Percentiles rank a stretch among this genome's conserved stretches.
Conservation (phyloP, 2,329 filamentous ascomycete genomes). For the Penicillium olsonii region DNA sequence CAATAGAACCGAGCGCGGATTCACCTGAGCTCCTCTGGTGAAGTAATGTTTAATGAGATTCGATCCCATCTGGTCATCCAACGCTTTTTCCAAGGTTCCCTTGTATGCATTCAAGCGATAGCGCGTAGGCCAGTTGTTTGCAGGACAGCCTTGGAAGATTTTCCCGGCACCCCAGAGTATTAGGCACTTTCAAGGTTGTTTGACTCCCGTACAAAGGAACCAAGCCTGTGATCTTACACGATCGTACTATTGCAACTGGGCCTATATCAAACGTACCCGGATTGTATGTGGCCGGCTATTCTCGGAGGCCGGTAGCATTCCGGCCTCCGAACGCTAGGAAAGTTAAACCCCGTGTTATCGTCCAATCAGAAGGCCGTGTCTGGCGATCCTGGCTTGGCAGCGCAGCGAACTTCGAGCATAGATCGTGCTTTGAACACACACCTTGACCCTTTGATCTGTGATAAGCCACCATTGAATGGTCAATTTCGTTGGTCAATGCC, state of each 20-base stretch:
- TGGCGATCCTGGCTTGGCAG: slow-evolving; percentile 21
- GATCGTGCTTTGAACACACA: slow-evolving; percentile 17
- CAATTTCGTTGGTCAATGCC: not conserved
- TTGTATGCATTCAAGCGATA: no score
- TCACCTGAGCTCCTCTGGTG: not conserved
- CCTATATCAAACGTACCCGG: slow-evolving; percentile 1
- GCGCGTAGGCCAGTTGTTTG: no score
- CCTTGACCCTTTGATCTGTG: not conserved
- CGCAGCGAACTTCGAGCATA: slow-evolving; percentile 22
- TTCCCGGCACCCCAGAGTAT: no score
- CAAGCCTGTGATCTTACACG: no score
- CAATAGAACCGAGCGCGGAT: slow-evolving; percentile 2
- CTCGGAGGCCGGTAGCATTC: slow-evolving; percentile 45
- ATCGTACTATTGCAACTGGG: not conserved
- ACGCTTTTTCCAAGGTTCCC: no score
- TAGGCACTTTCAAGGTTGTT: no score
- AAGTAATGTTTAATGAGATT: not conserved
- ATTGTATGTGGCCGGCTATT: slow-evolving; percentile 29
- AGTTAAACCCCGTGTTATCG: slow-evolving; percentile 22
- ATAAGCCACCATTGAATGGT: not conserved
- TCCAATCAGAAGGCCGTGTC: slow-evolving; percentile 21
- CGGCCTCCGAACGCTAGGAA: slow-evolving; percentile 39
- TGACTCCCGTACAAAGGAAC: no score
- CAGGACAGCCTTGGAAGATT: no score
- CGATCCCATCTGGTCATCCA: not conserved